Evolutionary conservation across 768 basidiomycete genomes (phyloP), one percentile per base, ranked within the genome.

Genomic region (Gloeophyllum trabeum): DNA sequence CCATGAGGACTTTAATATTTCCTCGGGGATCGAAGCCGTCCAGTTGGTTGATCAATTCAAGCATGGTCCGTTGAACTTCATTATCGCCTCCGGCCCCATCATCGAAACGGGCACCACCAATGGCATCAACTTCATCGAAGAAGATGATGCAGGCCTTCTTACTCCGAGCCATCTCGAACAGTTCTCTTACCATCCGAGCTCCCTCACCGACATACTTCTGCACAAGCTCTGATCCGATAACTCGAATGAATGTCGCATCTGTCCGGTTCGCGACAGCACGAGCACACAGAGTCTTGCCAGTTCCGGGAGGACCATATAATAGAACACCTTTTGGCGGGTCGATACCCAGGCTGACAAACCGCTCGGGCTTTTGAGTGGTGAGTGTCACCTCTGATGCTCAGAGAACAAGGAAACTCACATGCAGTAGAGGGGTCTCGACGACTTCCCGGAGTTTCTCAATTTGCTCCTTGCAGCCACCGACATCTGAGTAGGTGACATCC

Each of bases 101-200:
- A 54, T 98, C 96, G 54, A 94, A 96, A 39, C 96, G 77, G 14
- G 96, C 96, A 42, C 96, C 96, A 59, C 96, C 96, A 46, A 98
- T 90, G 36, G 96, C 96, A 53, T 98, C 96, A 12, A 99, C 79
- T 69, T 98, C 96, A 52, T 99, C 96, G 50, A 99, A 98, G 67
- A 99, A 99, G 56, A 99, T 97, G 57, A 99, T 98, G 56, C 96
- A 98, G 1, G 96, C 96, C 63, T 98, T 98, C 70, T 98, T 98
- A 50, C 82, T 82, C 48, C 96, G 76, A 23, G 96, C 96, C 94
- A 98, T 97, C 64, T 98, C 96, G 61, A 99, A 99, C 44, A 98
- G 67, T 57, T 98, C 96, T 38, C 96, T 81, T 14, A 99, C 93
- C 96, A 98, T 97, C 45, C 96, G 73, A 5, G 96, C 96, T 46